phyloP scores from a whole-genome alignment of 164 flowering plant species.

The Stephania cephalantha region DNA sequence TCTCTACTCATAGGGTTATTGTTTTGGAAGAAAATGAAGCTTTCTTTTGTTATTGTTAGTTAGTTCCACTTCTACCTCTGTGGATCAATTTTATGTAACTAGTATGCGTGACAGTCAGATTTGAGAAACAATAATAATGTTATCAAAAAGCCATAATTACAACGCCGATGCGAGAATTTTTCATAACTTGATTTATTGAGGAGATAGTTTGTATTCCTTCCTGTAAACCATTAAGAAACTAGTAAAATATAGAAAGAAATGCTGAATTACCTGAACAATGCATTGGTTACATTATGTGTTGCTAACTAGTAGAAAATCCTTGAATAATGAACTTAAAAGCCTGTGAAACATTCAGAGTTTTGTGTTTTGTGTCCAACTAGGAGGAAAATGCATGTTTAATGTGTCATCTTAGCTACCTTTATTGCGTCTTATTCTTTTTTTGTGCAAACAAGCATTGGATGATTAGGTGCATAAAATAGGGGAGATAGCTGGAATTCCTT shows the following conservation, averaged over 20 bases:
- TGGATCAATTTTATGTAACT: not conserved
- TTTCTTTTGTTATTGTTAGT: not conserved
- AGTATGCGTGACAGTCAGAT: not conserved
- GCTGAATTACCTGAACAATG: not conserved
- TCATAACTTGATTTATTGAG: not conserved
- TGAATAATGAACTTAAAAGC: no score
- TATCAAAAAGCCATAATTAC: not conserved
- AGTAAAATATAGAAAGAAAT: not conserved
- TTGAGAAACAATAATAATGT: not conserved
- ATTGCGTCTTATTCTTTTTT: no score
- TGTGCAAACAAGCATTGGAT: no score
- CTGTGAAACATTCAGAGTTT: no score
- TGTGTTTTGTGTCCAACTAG: no score
- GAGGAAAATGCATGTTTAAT: no score
- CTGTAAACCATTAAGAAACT: not conserved
- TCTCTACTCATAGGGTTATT: not conserved
- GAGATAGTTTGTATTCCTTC: not conserved
- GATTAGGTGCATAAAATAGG: no score
- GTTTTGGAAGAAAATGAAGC: not conserved
- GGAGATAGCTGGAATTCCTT: no score
- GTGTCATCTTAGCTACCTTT: no score
- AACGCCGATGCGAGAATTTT: no score
- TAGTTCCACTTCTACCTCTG: not conserved
- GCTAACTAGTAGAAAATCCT: no score
- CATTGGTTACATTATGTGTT: no score